Conservation (phyloP, 352 stramenopile species). For the Globisporangium ultimum region DNA sequence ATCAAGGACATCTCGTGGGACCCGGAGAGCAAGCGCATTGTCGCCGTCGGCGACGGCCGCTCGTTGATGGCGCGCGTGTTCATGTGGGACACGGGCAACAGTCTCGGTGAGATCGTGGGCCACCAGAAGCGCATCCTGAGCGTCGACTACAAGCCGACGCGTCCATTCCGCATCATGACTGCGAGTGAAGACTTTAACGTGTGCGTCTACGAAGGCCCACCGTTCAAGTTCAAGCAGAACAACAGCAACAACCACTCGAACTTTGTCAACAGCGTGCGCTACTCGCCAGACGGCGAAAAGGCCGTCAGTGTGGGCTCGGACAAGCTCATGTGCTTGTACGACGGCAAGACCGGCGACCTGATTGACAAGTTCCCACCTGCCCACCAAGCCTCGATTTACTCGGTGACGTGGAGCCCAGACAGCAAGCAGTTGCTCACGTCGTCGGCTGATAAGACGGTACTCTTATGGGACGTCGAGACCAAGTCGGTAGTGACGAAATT, state of each 20-base stretch:
- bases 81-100: constrained; percentile 97
- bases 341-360: constrained; percentile 89
- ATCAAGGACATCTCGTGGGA: constrained; percentile 96
- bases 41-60: constrained; percentile 85
- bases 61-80: constrained; percentile 85
- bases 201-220: constrained; percentile 93
- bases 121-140: constrained; percentile 93
- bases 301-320: constrained; percentile 93
- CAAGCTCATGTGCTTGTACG: constrained; percentile 94
- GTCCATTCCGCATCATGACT: constrained; percentile 95
- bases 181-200: constrained; percentile 94
- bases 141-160: constrained; percentile 90
- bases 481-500: constrained; percentile 76
- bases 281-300: constrained; percentile 88
- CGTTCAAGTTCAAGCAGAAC: constrained; percentile 95
- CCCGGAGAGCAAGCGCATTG: constrained; percentile 93
- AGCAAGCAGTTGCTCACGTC: constrained; percentile 91
- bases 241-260: constrained; percentile 92
- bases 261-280: constrained; percentile 95
- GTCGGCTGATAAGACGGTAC: constrained; percentile 95
- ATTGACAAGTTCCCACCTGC: constrained; percentile 72
- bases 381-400: constrained; percentile 95
- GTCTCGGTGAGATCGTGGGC: constrained; percentile 91
- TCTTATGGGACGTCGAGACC: constrained; percentile 88
- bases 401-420: constrained; percentile 90